These are phyloP conservation scores for Acacia pycnantha DNA, from an alignment of 331 rosid species.

Conservation along the genomic window DNA sequence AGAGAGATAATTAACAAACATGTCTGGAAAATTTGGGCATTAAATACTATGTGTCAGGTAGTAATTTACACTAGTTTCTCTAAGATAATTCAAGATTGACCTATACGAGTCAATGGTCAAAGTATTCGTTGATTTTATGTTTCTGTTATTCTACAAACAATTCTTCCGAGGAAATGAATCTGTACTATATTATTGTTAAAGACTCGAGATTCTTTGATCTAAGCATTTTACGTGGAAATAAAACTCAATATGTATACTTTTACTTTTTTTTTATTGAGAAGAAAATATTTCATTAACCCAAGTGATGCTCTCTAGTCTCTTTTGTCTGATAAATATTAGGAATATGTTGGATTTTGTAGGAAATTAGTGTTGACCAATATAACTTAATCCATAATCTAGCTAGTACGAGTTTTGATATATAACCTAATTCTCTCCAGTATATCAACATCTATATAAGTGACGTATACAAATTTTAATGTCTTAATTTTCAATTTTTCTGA, in stretches of 20 bases:
- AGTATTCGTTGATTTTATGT: neutral
- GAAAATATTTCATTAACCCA: neutral
- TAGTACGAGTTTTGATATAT: no score
- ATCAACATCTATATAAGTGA: neutral
- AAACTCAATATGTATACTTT: neutral
- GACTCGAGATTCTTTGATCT: no score
- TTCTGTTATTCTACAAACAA: neutral
- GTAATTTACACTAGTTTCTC: neutral
- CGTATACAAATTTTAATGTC: neutral
- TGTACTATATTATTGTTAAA: no score
- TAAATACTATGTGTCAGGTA: neutral
- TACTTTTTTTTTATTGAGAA: no score
- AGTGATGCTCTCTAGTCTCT: neutral
- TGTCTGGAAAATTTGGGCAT: neutral
- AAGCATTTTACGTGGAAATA: neutral
- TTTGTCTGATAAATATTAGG: no score
- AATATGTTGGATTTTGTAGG: neutral
- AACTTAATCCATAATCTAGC: no score
- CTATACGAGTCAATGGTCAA: neutral
- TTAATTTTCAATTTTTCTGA: no score
- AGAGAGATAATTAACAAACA: neutral
- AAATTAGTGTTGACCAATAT: no score
- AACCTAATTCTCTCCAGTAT: no score
- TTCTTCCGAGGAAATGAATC: no score
- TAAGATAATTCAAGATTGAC: neutral